These are phyloP conservation scores for Penicillium pancosmium DNA, from an alignment of 495 filamentous ascomycete genomes.

Conservation along the genomic window DNA sequence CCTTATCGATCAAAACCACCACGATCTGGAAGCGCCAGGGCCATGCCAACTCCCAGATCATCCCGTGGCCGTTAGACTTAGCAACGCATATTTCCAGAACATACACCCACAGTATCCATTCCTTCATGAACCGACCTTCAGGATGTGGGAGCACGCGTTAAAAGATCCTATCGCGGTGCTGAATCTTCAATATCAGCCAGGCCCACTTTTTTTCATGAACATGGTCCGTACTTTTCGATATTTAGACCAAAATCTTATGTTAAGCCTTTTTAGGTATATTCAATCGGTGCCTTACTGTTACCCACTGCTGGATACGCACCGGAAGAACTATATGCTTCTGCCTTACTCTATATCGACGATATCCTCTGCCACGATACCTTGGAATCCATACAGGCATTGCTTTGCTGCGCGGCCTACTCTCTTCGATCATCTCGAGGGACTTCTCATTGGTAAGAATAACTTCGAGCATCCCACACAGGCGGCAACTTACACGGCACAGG, in stretches of 20 bases:
- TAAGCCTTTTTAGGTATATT: background rate
- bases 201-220: background rate
- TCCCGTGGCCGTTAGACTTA: conserved; percentile 7
- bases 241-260: background rate
- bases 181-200: too few species aligned
- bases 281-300: background rate
- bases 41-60: conserved; percentile 15
- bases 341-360: conserved; percentile 16
- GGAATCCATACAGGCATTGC: conserved; percentile 22
- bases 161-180: too few species aligned
- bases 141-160: background rate
- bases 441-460: conserved; percentile 15
- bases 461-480: too few species aligned
- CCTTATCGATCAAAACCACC: background rate
- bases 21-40: background rate
- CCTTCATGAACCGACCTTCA: conserved; percentile 23
- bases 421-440: conserved; percentile 14
- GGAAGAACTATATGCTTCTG: conserved; percentile 2
- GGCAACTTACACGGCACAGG: too few species aligned
- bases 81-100: conserved; percentile 19
- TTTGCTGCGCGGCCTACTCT: conserved; percentile 24
- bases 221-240: background rate
- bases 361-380: conserved; percentile 10
- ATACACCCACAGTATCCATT: conserved; percentile 26
- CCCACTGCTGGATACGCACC: background rate